Evolutionary conservation across 2,329 filamentous ascomycete species (phyloP), one percentile per base, ranked within the genome.

Genomic region (Colletotrichum tropicale): DNA sequence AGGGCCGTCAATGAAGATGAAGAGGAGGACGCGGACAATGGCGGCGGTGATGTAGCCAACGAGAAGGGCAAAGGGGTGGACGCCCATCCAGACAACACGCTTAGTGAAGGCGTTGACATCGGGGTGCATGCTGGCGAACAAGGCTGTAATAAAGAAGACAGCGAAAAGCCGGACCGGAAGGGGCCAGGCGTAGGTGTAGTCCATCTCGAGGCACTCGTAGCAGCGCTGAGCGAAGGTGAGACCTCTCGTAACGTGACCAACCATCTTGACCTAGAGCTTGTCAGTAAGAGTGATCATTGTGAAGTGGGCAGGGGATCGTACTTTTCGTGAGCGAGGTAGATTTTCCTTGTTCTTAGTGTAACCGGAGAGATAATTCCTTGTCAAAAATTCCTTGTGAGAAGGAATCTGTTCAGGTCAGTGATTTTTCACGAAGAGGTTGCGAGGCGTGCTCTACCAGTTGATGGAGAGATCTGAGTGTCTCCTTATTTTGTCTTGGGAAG

Each of bases 1-100:
- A 10, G 74, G 74, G 15, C 70, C 70, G 13, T 76, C 74, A 24
- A 76, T 71, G 60, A 76, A 75, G 66, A 66, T 13, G 28, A 76
- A 76, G 24, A 76, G 62, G 3, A 76, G 48, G n/a, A 16, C 36
- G 12, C 66, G 36, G 13, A 76, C 30, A 15, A 76, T 13, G n/a
- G 43, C 60, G 6, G 74, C 74, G 9, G 36, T 66, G 66, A 15
- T 9, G 38, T 62, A 76, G 48, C 74, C 74, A 24, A 76, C 36
- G 7, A 62, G 8, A 18, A 74, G 36, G 8, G 74, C 74, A 21
- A 76, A 24, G 28, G 74, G 74, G 36, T 70, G 60, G 61, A 75
- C 71, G 6, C 55, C 18, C 15, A 28, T 16, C 74, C 74, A 76
- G 36, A 76, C 13, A 9, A 21, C 18, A 8, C 26, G 34, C 38